These are phyloP conservation scores for Penstemon davidsonii DNA, from an alignment of 257 asterid genomes.

Conservation along the genomic window DNA sequence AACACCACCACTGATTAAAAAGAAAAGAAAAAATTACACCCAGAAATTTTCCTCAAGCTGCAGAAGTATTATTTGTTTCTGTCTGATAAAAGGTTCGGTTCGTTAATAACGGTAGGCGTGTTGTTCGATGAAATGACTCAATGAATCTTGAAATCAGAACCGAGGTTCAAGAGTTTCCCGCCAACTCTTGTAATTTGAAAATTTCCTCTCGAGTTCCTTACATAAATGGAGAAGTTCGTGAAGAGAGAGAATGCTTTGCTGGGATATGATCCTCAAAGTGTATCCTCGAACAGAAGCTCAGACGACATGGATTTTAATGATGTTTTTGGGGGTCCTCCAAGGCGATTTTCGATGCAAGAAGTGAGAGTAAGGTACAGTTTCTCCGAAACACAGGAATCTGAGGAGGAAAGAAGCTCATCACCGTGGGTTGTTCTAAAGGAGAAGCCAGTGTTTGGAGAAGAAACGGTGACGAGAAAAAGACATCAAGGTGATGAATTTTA, in stretches of 20 bases:
- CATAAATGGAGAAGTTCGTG: conserved; percentile 56
- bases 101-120: not conserved
- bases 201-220: no score
- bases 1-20: no score
- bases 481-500: conserved; percentile 56
- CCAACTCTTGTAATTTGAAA: conserved; percentile 31
- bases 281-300: conserved; percentile 25
- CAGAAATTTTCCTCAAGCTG: not conserved
- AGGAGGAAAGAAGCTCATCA: conserved; percentile 32
- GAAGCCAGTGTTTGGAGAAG: conserved; percentile 76
- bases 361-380: conserved; percentile 51
- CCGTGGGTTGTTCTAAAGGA: conserved; percentile 41
- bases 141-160: not conserved
- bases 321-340: conserved; percentile 93
- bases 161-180: conserved; percentile 39
- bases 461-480: conserved; percentile 42
- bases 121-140: not conserved
- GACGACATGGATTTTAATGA: conserved; percentile 73
- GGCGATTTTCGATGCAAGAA: conserved; percentile 75
- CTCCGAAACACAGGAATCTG: conserved; percentile 44
- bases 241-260: conserved; percentile 41
- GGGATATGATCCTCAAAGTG: conserved; percentile 31
- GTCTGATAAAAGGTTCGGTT: not conserved
- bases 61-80: not conserved
- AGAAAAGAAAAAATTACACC: no score